Conservation (phyloP, 2,329 filamentous ascomycete species). For the Phyllosticta citriasiana region DNA sequence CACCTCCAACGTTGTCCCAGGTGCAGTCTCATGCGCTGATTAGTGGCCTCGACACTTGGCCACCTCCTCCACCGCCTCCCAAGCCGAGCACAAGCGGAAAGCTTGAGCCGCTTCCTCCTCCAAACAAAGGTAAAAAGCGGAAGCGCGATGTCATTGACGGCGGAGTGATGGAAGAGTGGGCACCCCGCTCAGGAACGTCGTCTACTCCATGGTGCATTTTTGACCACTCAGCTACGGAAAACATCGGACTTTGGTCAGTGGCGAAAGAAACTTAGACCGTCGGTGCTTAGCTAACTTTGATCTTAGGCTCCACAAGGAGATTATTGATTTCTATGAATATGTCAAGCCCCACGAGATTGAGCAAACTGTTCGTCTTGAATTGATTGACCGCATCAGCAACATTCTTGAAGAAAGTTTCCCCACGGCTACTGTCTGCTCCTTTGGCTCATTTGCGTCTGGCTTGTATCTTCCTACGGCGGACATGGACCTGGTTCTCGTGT, state of each 20-base stretch:
- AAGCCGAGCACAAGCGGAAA: background rate
- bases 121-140: slow-evolving; percentile 56
- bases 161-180: slow-evolving; percentile 36
- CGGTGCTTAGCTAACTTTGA: background rate
- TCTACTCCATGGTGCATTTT: slow-evolving; percentile 53
- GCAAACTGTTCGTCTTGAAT: slow-evolving; percentile 58
- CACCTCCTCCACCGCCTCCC: slow-evolving; percentile 11
- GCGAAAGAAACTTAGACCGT: background rate
- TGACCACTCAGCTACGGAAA: slow-evolving; percentile 45
- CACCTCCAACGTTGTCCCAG: background rate
- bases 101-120: slow-evolving; percentile 1
- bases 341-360: slow-evolving; percentile 72
- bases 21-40: background rate
- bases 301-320: slow-evolving; percentile 73
- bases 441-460: slow-evolving; percentile 90
- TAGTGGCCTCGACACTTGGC: slow-evolving; percentile 13
- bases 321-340: slow-evolving; percentile 79
- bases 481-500: slow-evolving; percentile 84
- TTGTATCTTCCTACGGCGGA: slow-evolving; percentile 69
- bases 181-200: slow-evolving; percentile 23
- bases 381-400: slow-evolving; percentile 56
- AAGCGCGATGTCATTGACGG: slow-evolving; percentile 40
- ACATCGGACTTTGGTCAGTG: slow-evolving; percentile 45
- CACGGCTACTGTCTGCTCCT: slow-evolving; percentile 58
- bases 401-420: slow-evolving; percentile 37